Percentiles rank a stretch among this genome's conserved stretches.
These are phyloP conservation scores for Kodamaea derodonti DNA, from an alignment of 1,139 yeast genomes.

Conservation along the genomic window DNA sequence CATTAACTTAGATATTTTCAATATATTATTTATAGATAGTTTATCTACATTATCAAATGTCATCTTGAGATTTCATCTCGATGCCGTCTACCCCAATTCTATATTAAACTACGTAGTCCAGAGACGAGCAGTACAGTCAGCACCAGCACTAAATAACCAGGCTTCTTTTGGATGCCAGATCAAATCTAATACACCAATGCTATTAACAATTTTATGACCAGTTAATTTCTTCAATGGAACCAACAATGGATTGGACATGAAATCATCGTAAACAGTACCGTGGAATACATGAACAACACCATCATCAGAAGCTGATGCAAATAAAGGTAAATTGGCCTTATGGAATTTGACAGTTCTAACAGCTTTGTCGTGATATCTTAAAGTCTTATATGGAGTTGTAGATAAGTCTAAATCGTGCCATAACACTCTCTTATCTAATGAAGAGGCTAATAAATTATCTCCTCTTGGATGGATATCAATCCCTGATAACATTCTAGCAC, in stretches of 20 bases:
- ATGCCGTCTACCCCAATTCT: no score
- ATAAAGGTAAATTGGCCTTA: constrained; percentile 77
- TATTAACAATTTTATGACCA: constrained; percentile 81
- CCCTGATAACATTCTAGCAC: constrained; percentile 90
- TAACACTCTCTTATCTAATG: constrained; percentile 89
- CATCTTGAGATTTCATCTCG: no score
- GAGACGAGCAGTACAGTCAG: constrained; percentile 91
- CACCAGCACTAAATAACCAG: constrained; percentile 98
- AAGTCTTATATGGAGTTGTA: constrained; percentile 88
- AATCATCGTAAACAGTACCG: constrained; percentile 93
- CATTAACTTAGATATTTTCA: not conserved
- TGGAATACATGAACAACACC: constrained; percentile 93
- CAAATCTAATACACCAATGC: constrained; percentile 85
- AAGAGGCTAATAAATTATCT: constrained; percentile 87
- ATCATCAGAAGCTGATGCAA: constrained; percentile 96
- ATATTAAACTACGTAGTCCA: constrained; percentile 94
- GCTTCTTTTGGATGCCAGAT: constrained; percentile 99
- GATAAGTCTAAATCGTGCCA: constrained; percentile 97
- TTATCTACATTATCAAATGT: no score
- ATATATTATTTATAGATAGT: constrained; percentile 2
- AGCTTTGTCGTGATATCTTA: constrained; percentile 92
- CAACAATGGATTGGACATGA: constrained; percentile 90
- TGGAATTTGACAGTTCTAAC: constrained; percentile 88
- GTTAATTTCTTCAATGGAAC: constrained; percentile 93
- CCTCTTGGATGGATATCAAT: constrained; percentile 97